Base-by-base conservation (phyloP, 2,329 filamentous ascomycete genomes). In the Exophiala dermatitidis region DNA sequence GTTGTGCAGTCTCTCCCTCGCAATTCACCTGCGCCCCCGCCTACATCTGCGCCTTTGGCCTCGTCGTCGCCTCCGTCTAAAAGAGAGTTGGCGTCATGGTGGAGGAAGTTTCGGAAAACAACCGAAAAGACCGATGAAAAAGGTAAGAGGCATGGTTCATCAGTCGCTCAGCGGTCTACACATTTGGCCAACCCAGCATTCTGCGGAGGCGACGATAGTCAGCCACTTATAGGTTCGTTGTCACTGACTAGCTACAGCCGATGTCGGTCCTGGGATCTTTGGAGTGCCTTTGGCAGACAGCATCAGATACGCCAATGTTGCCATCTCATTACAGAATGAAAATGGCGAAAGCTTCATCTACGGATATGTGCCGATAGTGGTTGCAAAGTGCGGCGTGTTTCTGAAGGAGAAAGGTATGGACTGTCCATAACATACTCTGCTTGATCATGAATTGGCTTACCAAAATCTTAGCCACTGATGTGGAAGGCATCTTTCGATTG, bases 251-350 rank as follows among this genome's bases (percentile, higher is more conserved):
- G 40, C 12, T 7, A 33, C 43, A 62, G 60, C 47, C 34, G 57
- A 60, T 40, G 46, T 30, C 6, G 42, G 46, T 26, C 59, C 55
- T 56, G 90, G 90, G 61, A 97, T 98, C 59, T 98, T 98, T 68
- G 93, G 93, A 49, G 84, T 98, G 33, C 90, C 93, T 37, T 79
- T 98, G 54, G 88, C 90, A 64, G 84, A 90, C 66, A 97, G 91
- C 73, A 97, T 98, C 69, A 87, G 86, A 56, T 97, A 98, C 69
- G 93, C 93, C 54, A 98, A 97, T 67, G 93, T 98, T 56, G 93
- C 93, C 60, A 98, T 98, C 65, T 97, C 91, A 26, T 80, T 98
- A 30, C 87, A 93, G 61, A 90, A 97, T 68, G 88, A 91, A 61
- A 81, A 93, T 61, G 91, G 91, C 32, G 83, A 93, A 69, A 95